These are phyloP conservation scores for Hirschfeldia incana DNA, from an alignment of 345 rosid species.

Conservation along the genomic window DNA sequence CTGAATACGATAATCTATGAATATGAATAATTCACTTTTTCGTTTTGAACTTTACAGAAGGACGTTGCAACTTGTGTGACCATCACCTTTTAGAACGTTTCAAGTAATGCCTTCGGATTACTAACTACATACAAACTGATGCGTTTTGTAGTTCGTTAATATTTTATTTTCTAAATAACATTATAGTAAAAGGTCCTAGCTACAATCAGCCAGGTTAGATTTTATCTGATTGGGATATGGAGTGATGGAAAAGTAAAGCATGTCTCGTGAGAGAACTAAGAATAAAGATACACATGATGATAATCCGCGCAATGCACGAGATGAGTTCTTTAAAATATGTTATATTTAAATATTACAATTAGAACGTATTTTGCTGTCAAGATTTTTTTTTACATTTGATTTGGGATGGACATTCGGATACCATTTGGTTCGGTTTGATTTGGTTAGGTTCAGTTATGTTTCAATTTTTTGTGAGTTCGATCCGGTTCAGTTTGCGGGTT, in stretches of 20 bases:
- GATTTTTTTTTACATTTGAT: too few relatives aligned
- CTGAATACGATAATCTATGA: conserved; percentile 18
- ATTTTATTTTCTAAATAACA: too few relatives aligned
- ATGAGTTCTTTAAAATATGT: too few relatives aligned
- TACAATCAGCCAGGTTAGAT: conserved; percentile 11
- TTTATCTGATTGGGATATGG: conserved; percentile 33
- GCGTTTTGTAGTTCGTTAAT: too few relatives aligned
- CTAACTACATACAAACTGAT: not conserved
- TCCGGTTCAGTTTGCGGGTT: too few relatives aligned
- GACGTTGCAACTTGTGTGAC: conserved; percentile 26
- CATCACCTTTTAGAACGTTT: not conserved
- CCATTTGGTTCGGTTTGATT: too few relatives aligned
- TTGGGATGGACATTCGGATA: too few relatives aligned
- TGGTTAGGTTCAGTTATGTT: too few relatives aligned
- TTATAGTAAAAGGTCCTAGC: not conserved
- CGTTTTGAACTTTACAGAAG: conserved; percentile 28
- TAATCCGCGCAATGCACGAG: too few relatives aligned
- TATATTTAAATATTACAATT: too few relatives aligned
- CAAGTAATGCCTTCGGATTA: not conserved
- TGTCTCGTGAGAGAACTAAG: conserved; percentile 36
- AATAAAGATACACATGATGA: conserved; percentile 10
- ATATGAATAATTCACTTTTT: not conserved
- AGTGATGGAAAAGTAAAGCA: conserved; percentile 45
- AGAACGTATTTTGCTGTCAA: too few relatives aligned
- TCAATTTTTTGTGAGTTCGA: too few relatives aligned